phyloP scores from a whole-genome alignment of 129 eudicot genomes.

The Lactuca saligna region DNA sequence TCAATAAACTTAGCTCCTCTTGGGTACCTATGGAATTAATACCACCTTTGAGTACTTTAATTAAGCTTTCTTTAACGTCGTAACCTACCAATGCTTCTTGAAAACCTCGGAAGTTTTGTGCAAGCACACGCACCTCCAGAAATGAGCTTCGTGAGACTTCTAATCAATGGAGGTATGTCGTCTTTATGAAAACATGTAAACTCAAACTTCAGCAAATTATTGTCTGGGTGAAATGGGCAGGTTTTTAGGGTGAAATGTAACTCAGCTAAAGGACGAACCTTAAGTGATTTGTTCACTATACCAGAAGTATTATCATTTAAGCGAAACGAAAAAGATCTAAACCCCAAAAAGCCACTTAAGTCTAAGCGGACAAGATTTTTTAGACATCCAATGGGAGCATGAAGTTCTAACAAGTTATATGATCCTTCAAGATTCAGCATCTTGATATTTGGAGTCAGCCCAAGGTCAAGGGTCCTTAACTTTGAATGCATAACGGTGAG shows the following conservation, averaged over 20 bases:
- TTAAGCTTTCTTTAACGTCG: not conserved
- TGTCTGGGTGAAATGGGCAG: not conserved
- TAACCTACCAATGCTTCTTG: not conserved
- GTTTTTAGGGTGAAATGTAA: not conserved
- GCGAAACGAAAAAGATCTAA: not conserved
- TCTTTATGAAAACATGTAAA: not conserved
- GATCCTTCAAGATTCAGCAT: not conserved
- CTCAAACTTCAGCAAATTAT: not conserved
- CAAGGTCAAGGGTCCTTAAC: not conserved
- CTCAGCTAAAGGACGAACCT: not conserved
- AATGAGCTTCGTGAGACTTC: conserved; percentile 2
- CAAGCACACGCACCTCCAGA: not conserved
- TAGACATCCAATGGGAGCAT: not conserved
- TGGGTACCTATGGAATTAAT: too few species aligned
- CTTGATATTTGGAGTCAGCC: not conserved
- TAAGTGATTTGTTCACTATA: not conserved
- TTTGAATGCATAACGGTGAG: not conserved
- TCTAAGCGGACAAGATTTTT: not conserved
- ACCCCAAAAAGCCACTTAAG: not conserved
- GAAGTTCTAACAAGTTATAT: not conserved
- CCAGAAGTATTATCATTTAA: too few species aligned
- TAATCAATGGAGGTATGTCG: not conserved
- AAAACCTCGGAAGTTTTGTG: not conserved
- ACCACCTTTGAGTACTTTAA: too few species aligned
- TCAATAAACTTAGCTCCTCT: too few species aligned